Base-by-base conservation (phyloP, 2,329 filamentous ascomycete genomes). In the Apiospora marii region DNA sequence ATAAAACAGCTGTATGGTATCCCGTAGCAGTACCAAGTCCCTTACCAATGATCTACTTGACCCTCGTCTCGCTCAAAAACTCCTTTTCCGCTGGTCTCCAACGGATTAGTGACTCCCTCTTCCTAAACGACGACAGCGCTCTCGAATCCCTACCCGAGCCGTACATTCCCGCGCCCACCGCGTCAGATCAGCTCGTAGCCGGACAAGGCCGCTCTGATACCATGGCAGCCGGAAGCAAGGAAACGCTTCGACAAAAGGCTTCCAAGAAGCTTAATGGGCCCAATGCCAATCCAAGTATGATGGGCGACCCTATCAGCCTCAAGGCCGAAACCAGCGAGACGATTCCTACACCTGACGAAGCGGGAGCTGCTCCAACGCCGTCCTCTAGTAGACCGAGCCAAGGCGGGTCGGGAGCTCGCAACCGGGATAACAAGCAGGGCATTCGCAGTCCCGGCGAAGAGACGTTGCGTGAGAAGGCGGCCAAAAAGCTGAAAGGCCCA, bases 281-380 rank as follows among this genome's bases (percentile, higher is more conserved):
- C 4, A 74, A 75, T 69, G 79, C 80, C 16, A 80, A 86, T 73
- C 81, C 82, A 6, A 81, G 79, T 70, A 80, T 81, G 74, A 76
- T 84, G 10, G 83, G 82, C 41, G 83, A 84, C 68, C 83, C 83
- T 2, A 79, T 83, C 46, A 84, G 81, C 68, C 51, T 83, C 41
- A 84, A 84, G 73, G 82, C 82, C 10, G 83, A 84, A 72, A 80
- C 76, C 70, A 81, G 79, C 72, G 77, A 79, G 22, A 75, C 71
- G 51, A 73, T 80, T 44, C 81, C 81, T 1, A 76, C 75, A 4
- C 75, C 78, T 24, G 75, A 74, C 19, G 81, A 80, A 67, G 74
- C 75, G 4, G 78, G 78, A 34, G 74, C 69, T 4, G 16, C 27
- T 7, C 10, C 68, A 2, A 68, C 74, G 8, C 61, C 73, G 0